A percentile compares a stretch with the other conserved stretches of the same genome.
Conservation (phyloP, 164 flowering plant genomes). For the Buxus sempervirens region DNA sequence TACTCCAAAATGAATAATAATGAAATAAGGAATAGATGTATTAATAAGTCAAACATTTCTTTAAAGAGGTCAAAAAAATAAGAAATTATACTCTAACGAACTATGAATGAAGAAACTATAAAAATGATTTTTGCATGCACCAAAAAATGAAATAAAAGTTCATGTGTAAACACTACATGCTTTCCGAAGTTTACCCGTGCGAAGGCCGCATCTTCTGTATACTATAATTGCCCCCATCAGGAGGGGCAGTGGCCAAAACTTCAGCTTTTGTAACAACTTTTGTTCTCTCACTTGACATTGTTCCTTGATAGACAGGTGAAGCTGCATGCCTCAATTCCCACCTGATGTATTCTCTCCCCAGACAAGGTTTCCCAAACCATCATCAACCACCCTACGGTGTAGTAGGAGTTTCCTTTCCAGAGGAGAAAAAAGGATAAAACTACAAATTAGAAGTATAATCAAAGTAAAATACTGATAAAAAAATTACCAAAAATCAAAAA, state of each 20-base stretch:
- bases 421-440: constrained; percentile 8
- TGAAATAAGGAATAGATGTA: too few species aligned
- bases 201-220: constrained; percentile 43
- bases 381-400: constrained; percentile 21
- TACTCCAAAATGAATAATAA: too few species aligned
- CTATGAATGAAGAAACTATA: background rate
- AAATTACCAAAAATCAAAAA: background rate
- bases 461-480: background rate
- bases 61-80: background rate
- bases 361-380: constrained; percentile 40
- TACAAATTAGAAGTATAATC: background rate
- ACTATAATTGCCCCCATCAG: constrained; percentile 30
- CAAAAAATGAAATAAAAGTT: background rate
- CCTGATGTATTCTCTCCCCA: constrained; percentile 27
- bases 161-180: background rate
- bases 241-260: constrained; percentile 16
- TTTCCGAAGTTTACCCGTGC: constrained; percentile 49
- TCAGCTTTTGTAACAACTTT: constrained; percentile 19
- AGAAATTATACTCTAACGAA: background rate
- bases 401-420: constrained; percentile 12
- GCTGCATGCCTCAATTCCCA: constrained; percentile 45
- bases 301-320: constrained; percentile 28
- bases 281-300: constrained; percentile 55
- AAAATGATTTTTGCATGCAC: too few species aligned
- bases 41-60: too few species aligned